phyloP scores from a whole-genome alignment of 306 rosid species.

The Inga oerstediana region DNA sequence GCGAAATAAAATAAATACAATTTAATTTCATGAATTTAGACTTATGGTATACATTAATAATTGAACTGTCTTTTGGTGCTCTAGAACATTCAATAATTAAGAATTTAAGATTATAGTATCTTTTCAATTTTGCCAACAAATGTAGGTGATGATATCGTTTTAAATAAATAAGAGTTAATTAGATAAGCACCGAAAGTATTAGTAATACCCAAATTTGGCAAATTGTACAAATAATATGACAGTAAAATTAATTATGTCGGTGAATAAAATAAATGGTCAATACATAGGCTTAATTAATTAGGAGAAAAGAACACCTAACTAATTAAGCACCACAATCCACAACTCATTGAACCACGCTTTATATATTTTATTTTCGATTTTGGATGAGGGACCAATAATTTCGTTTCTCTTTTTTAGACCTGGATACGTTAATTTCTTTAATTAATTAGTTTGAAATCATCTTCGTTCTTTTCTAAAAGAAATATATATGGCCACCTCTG shows the following conservation, averaged over 20 bases:
- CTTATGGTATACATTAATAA: neutral
- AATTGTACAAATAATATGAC: neutral
- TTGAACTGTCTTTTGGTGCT: neutral
- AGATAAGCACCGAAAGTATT: neutral
- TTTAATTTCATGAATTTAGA: neutral
- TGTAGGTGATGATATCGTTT: neutral
- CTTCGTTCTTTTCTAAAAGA: neutral
- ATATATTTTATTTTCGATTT: too few species aligned
- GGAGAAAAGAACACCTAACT: neutral
- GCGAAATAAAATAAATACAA: neutral
- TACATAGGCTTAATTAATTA: neutral
- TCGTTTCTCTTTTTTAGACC: too few species aligned
- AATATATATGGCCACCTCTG: neutral
- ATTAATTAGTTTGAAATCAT: neutral
- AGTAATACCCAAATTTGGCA: neutral
- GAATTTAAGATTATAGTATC: neutral
- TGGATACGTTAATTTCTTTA: neutral
- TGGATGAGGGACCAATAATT: neutral
- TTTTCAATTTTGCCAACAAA: neutral
- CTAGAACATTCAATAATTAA: neutral
- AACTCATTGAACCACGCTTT: too few species aligned
- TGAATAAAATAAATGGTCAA: neutral
- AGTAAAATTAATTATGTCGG: neutral
- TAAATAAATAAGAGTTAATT: neutral
- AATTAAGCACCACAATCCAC: too few species aligned